Evolutionary conservation across 1,284 basidiomycete species (phyloP).

Genomic region (Ustilago tritici): DNA sequence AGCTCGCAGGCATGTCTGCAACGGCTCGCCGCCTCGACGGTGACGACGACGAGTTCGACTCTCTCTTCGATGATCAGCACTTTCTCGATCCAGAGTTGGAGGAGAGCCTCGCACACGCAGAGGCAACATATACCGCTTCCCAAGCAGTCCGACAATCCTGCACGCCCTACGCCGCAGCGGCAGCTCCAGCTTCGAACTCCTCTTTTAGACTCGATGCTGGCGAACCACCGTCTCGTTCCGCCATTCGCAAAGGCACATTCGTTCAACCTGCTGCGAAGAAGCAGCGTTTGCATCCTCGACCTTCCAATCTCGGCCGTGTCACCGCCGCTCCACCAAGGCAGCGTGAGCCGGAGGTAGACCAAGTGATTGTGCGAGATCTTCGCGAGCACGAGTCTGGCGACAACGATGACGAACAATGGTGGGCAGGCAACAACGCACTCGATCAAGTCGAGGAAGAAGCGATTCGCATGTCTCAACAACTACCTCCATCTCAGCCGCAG

Average conservation of each 20-base stretch:
- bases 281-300: slow-evolving; percentile 34
- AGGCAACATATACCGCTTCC: slow-evolving; percentile 44
- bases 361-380: slow-evolving; percentile 44
- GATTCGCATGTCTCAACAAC: slow-evolving; percentile 53
- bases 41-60: slow-evolving; percentile 48
- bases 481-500: slow-evolving; percentile 23
- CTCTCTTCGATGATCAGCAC: slow-evolving; percentile 37
- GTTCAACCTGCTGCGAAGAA: slow-evolving; percentile 37
- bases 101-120: slow-evolving; percentile 46
- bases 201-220: slow-evolving; percentile 16
- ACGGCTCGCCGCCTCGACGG: slow-evolving; percentile 7
- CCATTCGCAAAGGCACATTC: slow-evolving; percentile 32
- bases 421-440: slow-evolving; percentile 41
- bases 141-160: slow-evolving; percentile 21
- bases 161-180: slow-evolving; percentile 1
- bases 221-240: slow-evolving; percentile 4
- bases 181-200: slow-evolving; percentile 4
- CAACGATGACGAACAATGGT: slow-evolving; percentile 48
- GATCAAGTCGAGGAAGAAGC: slow-evolving; percentile 50
- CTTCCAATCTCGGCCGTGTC: slow-evolving; percentile 22
- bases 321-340: not conserved
- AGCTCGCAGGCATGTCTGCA: slow-evolving; percentile 2
- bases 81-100: slow-evolving; percentile 47
- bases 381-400: slow-evolving; percentile 41
- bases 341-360: slow-evolving; percentile 29